Evolutionary conservation across 2,329 filamentous ascomycete species (phyloP).

Genomic region (Pseudogymnoascus sp.): DNA sequence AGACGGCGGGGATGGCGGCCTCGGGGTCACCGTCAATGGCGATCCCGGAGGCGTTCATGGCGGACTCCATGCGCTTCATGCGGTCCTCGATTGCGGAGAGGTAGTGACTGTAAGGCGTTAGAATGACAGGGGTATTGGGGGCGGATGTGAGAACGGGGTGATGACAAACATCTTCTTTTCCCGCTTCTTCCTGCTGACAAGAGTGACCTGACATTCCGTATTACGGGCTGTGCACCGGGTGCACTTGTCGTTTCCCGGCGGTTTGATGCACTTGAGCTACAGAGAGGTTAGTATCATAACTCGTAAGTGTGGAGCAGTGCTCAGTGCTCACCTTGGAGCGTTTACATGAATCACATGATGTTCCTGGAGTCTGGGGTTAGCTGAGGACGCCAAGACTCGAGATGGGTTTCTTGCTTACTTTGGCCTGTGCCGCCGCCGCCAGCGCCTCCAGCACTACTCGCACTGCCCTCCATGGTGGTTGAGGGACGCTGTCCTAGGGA

Average conservation of each 20-base stretch:
- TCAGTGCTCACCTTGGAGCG: constrained; percentile 18
- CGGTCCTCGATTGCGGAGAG: constrained; percentile 19
- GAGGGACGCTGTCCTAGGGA: neutral
- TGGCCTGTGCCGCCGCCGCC: neutral
- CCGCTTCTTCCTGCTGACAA: constrained; percentile 20
- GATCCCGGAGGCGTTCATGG: constrained; percentile 15
- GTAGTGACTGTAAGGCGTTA: constrained; percentile 9
- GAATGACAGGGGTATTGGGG: neutral
- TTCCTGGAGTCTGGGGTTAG: constrained; percentile 9
- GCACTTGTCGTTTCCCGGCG: constrained; percentile 15
- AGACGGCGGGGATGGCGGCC: neutral
- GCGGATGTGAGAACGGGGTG: neutral
- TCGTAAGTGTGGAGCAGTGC: neutral
- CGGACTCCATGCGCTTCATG: constrained; percentile 21
- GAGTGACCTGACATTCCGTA: constrained; percentile 19
- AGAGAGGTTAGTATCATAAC: neutral
- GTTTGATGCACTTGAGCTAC: constrained; percentile 18
- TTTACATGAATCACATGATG: constrained; percentile 22
- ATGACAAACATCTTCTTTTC: constrained; percentile 16
- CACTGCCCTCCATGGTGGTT: neutral
- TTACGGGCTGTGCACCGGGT: constrained; percentile 16
- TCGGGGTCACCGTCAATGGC: neutral
- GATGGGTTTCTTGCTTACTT: neutral
- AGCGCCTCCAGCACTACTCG: neutral
- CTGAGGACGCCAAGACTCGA: neutral